Evolutionary conservation across 768 basidiomycete genomes (phyloP).

Genomic region (Gloeopeniophorella convolvens): DNA sequence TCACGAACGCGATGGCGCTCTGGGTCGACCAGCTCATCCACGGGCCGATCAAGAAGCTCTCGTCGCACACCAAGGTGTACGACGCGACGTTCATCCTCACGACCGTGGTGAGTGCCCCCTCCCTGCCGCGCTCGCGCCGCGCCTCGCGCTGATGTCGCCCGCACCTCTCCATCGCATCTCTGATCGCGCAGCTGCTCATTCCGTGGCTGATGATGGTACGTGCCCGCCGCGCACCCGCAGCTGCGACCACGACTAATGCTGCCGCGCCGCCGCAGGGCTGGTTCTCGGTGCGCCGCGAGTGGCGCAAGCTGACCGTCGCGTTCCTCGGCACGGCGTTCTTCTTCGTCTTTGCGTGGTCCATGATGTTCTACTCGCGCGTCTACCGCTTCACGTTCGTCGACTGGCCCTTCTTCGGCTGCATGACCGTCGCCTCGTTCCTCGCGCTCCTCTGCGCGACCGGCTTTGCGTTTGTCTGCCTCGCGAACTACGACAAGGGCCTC

Average conservation of each 20-base stretch:
- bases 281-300: slow-evolving; percentile 45
- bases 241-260: neutral
- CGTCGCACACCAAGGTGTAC: slow-evolving; percentile 37
- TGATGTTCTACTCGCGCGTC: slow-evolving; percentile 27
- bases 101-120: slow-evolving; percentile 32
- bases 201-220: slow-evolving; percentile 49
- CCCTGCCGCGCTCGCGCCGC: neutral
- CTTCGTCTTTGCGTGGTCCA: slow-evolving; percentile 26
- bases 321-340: slow-evolving; percentile 39
- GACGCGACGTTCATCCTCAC: slow-evolving; percentile 40
- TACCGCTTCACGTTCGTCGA: slow-evolving; percentile 28
- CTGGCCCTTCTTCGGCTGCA: slow-evolving; percentile 48
- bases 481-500: slow-evolving; percentile 50
- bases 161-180: too few relatives aligned
- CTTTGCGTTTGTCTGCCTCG: slow-evolving; percentile 43
- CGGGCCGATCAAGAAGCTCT: slow-evolving; percentile 39
- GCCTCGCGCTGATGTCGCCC: neutral
- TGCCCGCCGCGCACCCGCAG: slow-evolving; percentile 8
- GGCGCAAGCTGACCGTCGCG: slow-evolving; percentile 33
- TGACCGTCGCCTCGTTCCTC: slow-evolving; percentile 37
- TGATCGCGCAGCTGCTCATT: slow-evolving; percentile 33
- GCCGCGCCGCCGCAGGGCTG: slow-evolving; percentile 36
- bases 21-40: slow-evolving; percentile 51
- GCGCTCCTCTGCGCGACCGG: slow-evolving; percentile 32
- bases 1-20: slow-evolving; percentile 43